Base-by-base conservation (phyloP, 768 basidiomycete genomes). In the Dictyophora rubrovolvata region DNA sequence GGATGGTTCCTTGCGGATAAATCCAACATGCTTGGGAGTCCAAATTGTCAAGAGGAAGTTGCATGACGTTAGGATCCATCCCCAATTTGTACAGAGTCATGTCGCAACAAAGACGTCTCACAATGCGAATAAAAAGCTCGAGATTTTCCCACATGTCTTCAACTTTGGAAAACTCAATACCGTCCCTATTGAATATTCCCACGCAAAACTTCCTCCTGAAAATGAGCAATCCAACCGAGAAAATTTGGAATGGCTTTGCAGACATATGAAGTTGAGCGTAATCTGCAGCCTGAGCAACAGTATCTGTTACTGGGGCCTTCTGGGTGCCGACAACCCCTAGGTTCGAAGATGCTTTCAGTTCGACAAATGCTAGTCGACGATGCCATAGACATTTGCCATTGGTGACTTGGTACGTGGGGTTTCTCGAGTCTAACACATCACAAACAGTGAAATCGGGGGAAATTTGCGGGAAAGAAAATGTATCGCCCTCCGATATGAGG, bases 181-280 rank as follows among this genome's bases (percentile, higher is more conserved):
- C 71, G 22, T 58, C 66, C 37, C 68, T 68, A 54, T 71, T 69
- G 56, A 68, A 70, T 48, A 71, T 69, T 16, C 60, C 68, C 42
- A 71, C 69, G 36, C 62, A 66, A 54, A 72, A 72, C 17, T 65
- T 23, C 16, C 56, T 55, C 9, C 70, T 69, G 54, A 64, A 70
- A 55, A 71, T 68, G n/a, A 72, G 63, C 11, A 70, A 36, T 34
- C 64, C 66, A 36, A 70, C 60, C 5, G 65, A 67, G 61, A 69
- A 70, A 36, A 70, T 64, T 54, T 64, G 64, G 62, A 70, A 71
- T 1, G 71, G 69, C 11, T 66, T 64, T 17, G 61, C 58, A 18
- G 67, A 68, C 55, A 70, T 48, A 59, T 66, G 64, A 11, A 69
- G 69, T 23, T 67, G 65, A 5, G 67, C 36, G n/a, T n/a, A n/a